phyloP scores from a whole-genome alignment of 352 stramenopile species.

The Hyaloperonospora arabidopsidis region DNA sequence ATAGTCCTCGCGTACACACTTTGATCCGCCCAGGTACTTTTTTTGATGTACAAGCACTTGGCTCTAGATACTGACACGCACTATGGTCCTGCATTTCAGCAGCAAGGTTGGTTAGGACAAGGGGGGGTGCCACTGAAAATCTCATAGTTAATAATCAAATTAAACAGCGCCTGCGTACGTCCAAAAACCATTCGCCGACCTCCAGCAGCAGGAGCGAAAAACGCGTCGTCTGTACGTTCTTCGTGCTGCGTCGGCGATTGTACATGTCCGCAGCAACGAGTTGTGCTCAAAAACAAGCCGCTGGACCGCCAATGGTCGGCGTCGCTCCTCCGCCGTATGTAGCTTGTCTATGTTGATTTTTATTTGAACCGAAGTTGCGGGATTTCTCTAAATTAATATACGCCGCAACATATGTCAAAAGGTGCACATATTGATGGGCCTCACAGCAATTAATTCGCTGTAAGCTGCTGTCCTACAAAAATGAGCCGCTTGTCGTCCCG shows the following conservation, averaged over 20 bases:
- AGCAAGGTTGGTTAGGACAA: background rate
- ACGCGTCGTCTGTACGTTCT: slow-evolving; percentile 40
- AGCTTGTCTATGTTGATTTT: too few relatives aligned
- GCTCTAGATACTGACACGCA: slow-evolving; percentile 51
- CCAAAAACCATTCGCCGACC: slow-evolving; percentile 88
- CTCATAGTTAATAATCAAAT: slow-evolving; percentile 14
- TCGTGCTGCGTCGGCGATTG: slow-evolving; percentile 21
- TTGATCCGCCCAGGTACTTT: slow-evolving; percentile 64
- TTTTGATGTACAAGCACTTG: slow-evolving; percentile 22
- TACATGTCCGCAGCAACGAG: slow-evolving; percentile 16
- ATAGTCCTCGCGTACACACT: slow-evolving; percentile 81
- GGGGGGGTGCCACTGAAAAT: background rate
- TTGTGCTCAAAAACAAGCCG: too few relatives aligned
- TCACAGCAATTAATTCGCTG: too few relatives aligned
- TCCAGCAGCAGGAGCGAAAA: slow-evolving; percentile 89
- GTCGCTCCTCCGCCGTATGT: too few relatives aligned
- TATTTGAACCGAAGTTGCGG: too few relatives aligned
- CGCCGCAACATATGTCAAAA: too few relatives aligned
- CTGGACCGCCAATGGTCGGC: too few relatives aligned
- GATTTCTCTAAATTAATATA: too few relatives aligned
- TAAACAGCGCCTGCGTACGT: slow-evolving; percentile 35
- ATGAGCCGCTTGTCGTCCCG: too few relatives aligned
- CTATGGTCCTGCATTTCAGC: slow-evolving; percentile 44
- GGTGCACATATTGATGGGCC: too few relatives aligned
- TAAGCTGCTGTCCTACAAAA: too few relatives aligned